A percentile compares a stretch with the other conserved stretches of the same genome.
phyloP scores from a whole-genome alignment of 1,284 basidiomycete genomes.

The Malassezia sp. region DNA sequence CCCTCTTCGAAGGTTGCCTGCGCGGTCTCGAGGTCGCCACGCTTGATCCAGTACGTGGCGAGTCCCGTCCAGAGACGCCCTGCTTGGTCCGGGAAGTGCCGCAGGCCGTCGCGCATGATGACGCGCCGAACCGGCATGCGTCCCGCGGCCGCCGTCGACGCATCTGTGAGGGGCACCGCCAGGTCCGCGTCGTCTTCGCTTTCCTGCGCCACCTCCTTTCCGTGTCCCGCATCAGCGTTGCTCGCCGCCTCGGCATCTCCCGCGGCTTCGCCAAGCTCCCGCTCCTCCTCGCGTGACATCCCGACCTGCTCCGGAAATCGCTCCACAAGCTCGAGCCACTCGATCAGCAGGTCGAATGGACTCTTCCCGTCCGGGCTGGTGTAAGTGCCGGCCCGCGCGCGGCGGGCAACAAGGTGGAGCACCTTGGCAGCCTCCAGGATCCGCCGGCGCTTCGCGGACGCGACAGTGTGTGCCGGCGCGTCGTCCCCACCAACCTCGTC shows the following conservation, averaged over 20 bases:
- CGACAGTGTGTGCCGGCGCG: not conserved
- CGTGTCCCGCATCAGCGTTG: not conserved
- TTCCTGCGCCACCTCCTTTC: constrained; percentile 49
- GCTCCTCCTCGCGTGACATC: constrained; percentile 60
- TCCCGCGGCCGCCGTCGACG: constrained; percentile 72
- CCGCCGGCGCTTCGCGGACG: constrained; percentile 45
- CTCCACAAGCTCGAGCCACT: constrained; percentile 86
- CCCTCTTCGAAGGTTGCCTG: constrained; percentile 79
- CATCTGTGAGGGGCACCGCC: constrained; percentile 40
- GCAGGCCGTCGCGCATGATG: constrained; percentile 71
- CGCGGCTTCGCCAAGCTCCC: constrained; percentile 9
- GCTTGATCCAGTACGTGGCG: constrained; percentile 97
- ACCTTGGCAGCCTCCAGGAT: constrained; percentile 89
- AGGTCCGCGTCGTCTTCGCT: constrained; percentile 46
- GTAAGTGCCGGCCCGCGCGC: constrained; percentile 71
- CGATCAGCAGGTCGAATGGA: constrained; percentile 80
- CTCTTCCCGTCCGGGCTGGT: constrained; percentile 84
- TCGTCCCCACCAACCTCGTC: constrained; percentile 11
- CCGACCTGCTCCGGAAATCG: constrained; percentile 85
- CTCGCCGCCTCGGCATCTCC: not conserved
- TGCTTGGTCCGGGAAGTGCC: constrained; percentile 85
- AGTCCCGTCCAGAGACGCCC: constrained; percentile 90
- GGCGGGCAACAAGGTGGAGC: constrained; percentile 67
- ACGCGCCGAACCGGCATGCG: constrained; percentile 78
- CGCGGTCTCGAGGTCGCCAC: constrained; percentile 82